Evolutionary conservation across 2,329 filamentous ascomycete genomes (phyloP).

Genomic region (Colletotrichum limetticola): DNA sequence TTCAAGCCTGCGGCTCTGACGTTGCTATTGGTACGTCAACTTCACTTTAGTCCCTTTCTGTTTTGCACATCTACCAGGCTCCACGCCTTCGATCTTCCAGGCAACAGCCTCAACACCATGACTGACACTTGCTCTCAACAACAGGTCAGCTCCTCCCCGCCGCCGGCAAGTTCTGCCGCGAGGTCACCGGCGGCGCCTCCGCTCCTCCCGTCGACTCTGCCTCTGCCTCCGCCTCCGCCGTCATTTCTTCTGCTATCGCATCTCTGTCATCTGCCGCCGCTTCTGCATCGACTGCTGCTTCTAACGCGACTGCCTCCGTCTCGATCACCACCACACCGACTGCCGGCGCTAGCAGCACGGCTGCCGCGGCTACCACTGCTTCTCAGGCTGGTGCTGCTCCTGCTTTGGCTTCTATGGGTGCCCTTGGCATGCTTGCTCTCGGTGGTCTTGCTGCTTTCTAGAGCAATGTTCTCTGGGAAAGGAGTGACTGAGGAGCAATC

Average conservation of each 20-base stretch:
- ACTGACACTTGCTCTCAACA: background rate
- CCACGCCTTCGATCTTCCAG: no score
- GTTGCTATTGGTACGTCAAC: slow-evolving; percentile 35
- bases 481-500: background rate
- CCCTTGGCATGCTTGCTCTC: slow-evolving; percentile 23
- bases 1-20: slow-evolving; percentile 54
- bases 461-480: background rate
- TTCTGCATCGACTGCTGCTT: background rate
- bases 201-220: slow-evolving; percentile 14
- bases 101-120: background rate
- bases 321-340: background rate
- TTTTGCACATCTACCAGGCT: no score
- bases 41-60: background rate
- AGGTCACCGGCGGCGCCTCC: slow-evolving; percentile 28
- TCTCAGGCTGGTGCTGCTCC: slow-evolving; percentile 10
- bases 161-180: slow-evolving; percentile 37
- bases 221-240: slow-evolving; percentile 13
- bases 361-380: background rate
- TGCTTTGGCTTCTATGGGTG: slow-evolving; percentile 7
- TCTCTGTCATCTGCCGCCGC: slow-evolving; percentile 2
- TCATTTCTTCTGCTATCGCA: background rate
- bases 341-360: background rate
- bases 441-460: slow-evolving; percentile 32
- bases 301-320: background rate
- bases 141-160: slow-evolving; percentile 39